Conservation (phyloP, 805 yeast species). For the Cyberlindnera mississippiensis region DNA sequence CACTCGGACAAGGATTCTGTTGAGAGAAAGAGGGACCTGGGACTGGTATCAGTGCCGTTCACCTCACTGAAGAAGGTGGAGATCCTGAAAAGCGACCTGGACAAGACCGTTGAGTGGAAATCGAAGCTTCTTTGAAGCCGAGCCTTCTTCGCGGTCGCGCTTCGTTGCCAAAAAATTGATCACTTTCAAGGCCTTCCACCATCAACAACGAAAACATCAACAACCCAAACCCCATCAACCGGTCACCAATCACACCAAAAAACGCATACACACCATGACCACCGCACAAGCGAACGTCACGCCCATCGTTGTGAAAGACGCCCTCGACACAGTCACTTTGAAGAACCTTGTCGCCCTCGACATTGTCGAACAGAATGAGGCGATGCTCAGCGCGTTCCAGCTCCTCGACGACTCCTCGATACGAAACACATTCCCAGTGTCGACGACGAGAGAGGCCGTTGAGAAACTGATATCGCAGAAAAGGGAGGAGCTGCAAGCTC, state of each 20-base stretch:
- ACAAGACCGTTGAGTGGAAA: conserved; percentile 18
- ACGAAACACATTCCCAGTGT: conserved; percentile 3
- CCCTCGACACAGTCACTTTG: conserved; percentile 25
- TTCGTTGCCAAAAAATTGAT: too few relatives aligned
- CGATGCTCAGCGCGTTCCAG: conserved; percentile 19
- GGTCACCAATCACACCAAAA: neutral
- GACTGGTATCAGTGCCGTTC: conserved; percentile 25
- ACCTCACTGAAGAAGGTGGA: conserved; percentile 16
- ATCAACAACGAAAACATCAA: neutral
- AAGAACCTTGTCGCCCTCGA: conserved; percentile 27
- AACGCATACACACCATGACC: conserved; percentile 15
- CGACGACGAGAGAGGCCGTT: conserved; percentile 11
- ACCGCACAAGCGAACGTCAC: conserved; percentile 20
- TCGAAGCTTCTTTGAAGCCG: conserved; percentile 9
- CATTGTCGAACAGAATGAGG: conserved; percentile 24
- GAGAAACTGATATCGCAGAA: conserved; percentile 7
- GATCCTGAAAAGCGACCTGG: conserved; percentile 16
- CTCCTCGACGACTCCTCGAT: conserved; percentile 19
- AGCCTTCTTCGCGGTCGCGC: neutral
- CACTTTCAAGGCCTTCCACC: neutral
- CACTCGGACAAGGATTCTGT: neutral
- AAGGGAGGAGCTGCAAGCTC: conserved; percentile 6
- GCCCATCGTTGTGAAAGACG: conserved; percentile 14
- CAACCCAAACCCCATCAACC: neutral
- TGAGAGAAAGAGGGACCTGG: conserved; percentile 14